Percentiles rank a stretch among this genome's conserved stretches.
Evolutionary conservation across 352 stramenopile genomes (phyloP).

Genomic region (Pythium utonaiense): DNA sequence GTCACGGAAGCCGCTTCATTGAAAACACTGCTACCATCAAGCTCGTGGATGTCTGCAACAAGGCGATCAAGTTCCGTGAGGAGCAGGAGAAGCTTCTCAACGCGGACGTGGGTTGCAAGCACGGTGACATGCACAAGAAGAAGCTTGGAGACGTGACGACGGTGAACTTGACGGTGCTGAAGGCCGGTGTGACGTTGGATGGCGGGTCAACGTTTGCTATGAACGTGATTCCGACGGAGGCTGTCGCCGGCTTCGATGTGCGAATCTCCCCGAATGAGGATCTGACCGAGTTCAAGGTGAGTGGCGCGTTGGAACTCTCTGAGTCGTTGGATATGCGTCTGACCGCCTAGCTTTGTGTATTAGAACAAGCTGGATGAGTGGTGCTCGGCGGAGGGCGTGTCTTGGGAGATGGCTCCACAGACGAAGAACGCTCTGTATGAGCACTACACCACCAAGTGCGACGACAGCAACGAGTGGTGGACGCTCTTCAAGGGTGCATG

Average conservation of each 20-base stretch:
- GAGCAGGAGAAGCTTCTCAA: conserved; percentile 62
- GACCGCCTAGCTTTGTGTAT: too few species aligned
- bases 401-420: conserved; percentile 67
- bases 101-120: conserved; percentile 77
- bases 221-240: conserved; percentile 93
- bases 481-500: conserved; percentile 50
- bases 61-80: conserved; percentile 50
- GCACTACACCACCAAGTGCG: conserved; percentile 55
- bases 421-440: conserved; percentile 42
- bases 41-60: conserved; percentile 86
- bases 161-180: conserved; percentile 93
- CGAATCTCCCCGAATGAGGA: conserved; percentile 89
- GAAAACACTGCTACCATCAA: conserved; percentile 92
- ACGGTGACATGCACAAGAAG: conserved; percentile 89
- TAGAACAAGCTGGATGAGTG: conserved; percentile 87
- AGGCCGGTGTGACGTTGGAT: conserved; percentile 85
- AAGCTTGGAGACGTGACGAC: conserved; percentile 95
- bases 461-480: conserved; percentile 56
- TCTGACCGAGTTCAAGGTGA: conserved; percentile 73
- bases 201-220: conserved; percentile 85
- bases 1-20: conserved; percentile 93
- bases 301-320: too few species aligned
- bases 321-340: too few species aligned
- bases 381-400: conserved; percentile 84
- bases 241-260: conserved; percentile 92